Percentiles rank a stretch among this genome's conserved stretches.
phyloP scores from a whole-genome alignment of 257 asterid species.

The Solanum commersonii region DNA sequence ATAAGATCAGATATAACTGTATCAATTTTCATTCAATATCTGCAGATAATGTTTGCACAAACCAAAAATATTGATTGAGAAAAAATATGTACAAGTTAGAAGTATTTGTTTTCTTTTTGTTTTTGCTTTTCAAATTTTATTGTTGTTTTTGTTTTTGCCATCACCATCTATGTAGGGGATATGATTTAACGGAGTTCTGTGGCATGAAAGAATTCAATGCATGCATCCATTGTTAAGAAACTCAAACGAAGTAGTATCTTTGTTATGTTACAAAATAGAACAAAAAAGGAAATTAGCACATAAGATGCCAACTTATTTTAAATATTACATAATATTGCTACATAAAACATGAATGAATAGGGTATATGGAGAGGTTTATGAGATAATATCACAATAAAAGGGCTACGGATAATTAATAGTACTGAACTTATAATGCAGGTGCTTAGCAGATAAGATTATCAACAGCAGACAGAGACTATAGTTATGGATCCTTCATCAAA shows the following conservation, averaged over 20 bases:
- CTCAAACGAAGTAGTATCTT: background rate
- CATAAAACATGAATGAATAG: background rate
- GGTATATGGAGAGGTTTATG: background rate
- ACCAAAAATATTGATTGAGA: background rate
- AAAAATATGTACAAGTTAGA: background rate
- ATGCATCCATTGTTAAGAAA: background rate
- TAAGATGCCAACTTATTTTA: background rate
- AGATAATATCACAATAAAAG: background rate
- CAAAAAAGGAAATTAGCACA: background rate
- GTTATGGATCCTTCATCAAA: background rate
- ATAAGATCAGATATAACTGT: background rate
- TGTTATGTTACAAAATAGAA: background rate
- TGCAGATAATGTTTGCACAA: background rate
- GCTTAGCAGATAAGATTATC: background rate
- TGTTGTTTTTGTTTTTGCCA: background rate
- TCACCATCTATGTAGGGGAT: background rate
- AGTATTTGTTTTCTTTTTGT: background rate
- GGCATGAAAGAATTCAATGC: background rate
- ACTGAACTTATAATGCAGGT: background rate
- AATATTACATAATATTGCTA: background rate
- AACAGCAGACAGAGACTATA: background rate
- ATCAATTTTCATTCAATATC: background rate
- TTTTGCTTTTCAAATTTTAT: background rate
- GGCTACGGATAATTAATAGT: background rate
- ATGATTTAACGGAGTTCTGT: background rate